phyloP scores from a whole-genome alignment of 768 basidiomycete genomes.

The Boletellus emodensis region DNA sequence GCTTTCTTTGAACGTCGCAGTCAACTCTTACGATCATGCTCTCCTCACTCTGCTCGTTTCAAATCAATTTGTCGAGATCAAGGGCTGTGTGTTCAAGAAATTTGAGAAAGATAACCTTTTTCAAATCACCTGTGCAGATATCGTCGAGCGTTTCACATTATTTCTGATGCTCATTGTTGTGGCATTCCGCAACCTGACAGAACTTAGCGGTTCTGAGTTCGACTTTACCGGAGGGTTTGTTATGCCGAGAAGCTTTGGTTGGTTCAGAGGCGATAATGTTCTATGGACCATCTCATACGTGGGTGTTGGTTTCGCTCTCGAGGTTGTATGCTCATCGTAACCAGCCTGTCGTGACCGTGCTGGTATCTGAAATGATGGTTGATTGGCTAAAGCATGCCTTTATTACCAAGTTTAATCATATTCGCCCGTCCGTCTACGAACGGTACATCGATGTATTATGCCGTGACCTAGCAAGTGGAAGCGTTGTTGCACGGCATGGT shows the following conservation, averaged over 20 bases:
- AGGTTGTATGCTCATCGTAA: not conserved
- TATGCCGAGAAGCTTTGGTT: conserved; percentile 80
- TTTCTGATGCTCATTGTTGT: conserved; percentile 87
- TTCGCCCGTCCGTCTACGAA: conserved; percentile 91
- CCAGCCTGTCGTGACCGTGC: conserved; percentile 88
- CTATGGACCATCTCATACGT: conserved; percentile 90
- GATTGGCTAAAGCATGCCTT: conserved; percentile 99
- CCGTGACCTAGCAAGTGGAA: conserved; percentile 82
- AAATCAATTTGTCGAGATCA: conserved; percentile 99
- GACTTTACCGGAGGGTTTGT: conserved; percentile 66
- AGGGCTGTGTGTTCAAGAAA: conserved; percentile 98
- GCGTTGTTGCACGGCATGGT: conserved; percentile 61
- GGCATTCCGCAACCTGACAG: conserved; percentile 91
- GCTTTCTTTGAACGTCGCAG: conserved; percentile 91
- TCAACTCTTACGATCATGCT: conserved; percentile 97
- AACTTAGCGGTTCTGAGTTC: conserved; percentile 87
- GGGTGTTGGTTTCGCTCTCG: conserved; percentile 25
- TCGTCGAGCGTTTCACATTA: conserved; percentile 95
- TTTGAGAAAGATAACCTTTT: conserved; percentile 99
- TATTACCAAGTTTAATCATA: conserved; percentile 99
- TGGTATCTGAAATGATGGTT: conserved; percentile 88
- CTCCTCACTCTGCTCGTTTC: conserved; percentile 91
- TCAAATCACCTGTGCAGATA: conserved; percentile 98
- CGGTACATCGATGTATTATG: conserved; percentile 94
- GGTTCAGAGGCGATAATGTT: conserved; percentile 75